Base-by-base conservation (phyloP, 257 asterid genomes). In the Przewalskia tangutica region DNA sequence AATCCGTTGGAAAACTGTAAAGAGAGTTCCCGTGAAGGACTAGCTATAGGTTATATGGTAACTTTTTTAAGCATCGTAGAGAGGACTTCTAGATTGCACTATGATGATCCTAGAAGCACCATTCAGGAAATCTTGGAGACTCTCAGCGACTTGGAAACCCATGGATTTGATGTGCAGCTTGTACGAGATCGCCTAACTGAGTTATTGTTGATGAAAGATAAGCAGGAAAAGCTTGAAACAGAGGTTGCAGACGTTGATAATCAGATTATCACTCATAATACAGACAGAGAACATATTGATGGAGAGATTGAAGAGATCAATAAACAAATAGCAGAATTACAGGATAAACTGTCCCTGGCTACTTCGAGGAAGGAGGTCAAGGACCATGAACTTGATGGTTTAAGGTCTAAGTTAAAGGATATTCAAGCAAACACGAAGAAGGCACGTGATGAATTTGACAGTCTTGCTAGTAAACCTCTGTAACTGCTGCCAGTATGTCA, bases 31-130 rank as follows among this genome's bases (percentile, higher is more conserved):
- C 95, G 98, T 6, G 98, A 93, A 84, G 97, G 98, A 46, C 78
- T 87, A 81, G 98, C 98, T 67, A 86, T 95, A 63, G 98, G 94
- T 51, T 86, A 10, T 71, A 96, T 93, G 98, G 97, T 93, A 1
- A 90, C 88, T 9, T 96, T 90, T 82, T 65, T 89, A 62, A 85
- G 89, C 34, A 71, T 88, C 75, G 97, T 91, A 40, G 97, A 90
- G 48, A 92, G 81, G 82, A 82, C 86, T 50, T 84, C 88, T 20
- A 89, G 70, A 78, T 78, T 95, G 84, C 90, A 66, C 82, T 63
- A 85, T 55, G 86, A 79, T 7, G 93, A 87, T 78, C 88, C 95
- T 5, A 77, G 76, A 82, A 83, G 88, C 86, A 53, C 67, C 58
- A 84, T 84, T 8, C 87, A 89, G 14, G 97, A 92, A 51, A 82